A percentile compares a stretch with the other conserved stretches of the same genome.
These are phyloP conservation scores for Amesomyces nigricolor DNA, from an alignment of 2,329 filamentous ascomycete genomes.

Conservation along the genomic window DNA sequence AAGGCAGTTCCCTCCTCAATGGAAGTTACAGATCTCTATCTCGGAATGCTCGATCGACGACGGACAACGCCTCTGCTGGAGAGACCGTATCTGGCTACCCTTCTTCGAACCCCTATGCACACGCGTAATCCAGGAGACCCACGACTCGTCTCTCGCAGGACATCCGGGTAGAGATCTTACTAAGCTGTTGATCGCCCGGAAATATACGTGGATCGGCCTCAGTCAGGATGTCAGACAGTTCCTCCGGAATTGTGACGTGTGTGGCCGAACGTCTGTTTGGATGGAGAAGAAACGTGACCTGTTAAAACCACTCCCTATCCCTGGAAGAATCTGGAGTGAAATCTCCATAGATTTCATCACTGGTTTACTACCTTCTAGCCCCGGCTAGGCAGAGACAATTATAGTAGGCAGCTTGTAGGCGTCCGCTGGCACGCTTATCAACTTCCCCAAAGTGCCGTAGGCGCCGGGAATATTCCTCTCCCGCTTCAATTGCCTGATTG, in stretches of 20 bases:
- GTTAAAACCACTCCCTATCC: too few relatives aligned
- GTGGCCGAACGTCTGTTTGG: background rate
- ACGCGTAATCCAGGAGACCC: conserved; percentile 2
- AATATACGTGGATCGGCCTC: background rate
- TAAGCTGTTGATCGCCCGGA: background rate
- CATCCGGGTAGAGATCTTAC: background rate
- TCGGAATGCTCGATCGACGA: too few relatives aligned
- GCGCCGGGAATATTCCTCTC: conserved; percentile 77
- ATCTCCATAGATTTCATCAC: too few relatives aligned
- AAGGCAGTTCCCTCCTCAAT: background rate
- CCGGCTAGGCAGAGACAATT: background rate
- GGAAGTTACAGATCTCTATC: conserved; percentile 3
- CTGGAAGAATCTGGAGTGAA: too few relatives aligned
- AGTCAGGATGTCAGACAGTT: background rate
- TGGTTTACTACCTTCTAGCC: too few relatives aligned
- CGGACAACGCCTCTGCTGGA: conserved; percentile 5
- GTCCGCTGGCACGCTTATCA: conserved; percentile 74
- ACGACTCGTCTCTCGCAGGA: background rate
- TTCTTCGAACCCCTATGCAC: background rate
- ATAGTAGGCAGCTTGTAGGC: conserved; percentile 71
- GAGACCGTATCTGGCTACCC: background rate
- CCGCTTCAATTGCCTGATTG: conserved; percentile 74
- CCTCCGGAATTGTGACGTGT: too few relatives aligned
- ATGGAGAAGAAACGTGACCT: background rate
- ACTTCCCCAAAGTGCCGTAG: conserved; percentile 86